Percentiles rank a stretch among this genome's conserved stretches.
These are phyloP conservation scores for Boletus rex-veris DNA, from an alignment of 768 basidiomycete species.

Conservation along the genomic window DNA sequence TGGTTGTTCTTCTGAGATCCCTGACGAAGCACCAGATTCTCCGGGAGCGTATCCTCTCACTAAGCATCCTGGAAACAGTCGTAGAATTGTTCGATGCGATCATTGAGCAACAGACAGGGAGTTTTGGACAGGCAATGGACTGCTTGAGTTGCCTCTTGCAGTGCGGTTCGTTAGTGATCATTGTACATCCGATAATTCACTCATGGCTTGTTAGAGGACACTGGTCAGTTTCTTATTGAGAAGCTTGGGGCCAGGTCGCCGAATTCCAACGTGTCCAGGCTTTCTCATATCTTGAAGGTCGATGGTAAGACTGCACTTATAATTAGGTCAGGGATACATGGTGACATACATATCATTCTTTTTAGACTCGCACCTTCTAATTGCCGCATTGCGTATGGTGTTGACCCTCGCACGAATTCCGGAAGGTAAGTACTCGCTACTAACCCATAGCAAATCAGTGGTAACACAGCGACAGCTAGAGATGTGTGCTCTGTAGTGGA, in stretches of 20 bases:
- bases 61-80: slow-evolving; percentile 8
- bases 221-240: neutral
- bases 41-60: slow-evolving; percentile 12
- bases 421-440: slow-evolving; percentile 5
- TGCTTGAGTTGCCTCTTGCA: slow-evolving; percentile 15
- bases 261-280: slow-evolving; percentile 1
- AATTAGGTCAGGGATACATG: neutral
- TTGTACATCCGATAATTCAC: neutral
- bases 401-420: slow-evolving; percentile 16
- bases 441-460: too few relatives aligned
- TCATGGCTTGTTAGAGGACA: slow-evolving; percentile 6
- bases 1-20: slow-evolving; percentile 18
- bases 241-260: slow-evolving; percentile 2
- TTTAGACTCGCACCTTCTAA: slow-evolving; percentile 11
- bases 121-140: slow-evolving; percentile 23
- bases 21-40: slow-evolving; percentile 15
- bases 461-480: neutral
- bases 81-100: slow-evolving; percentile 14
- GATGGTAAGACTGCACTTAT: slow-evolving; percentile 6
- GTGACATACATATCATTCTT: neutral
- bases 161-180: slow-evolving; percentile 11
- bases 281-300: slow-evolving; percentile 13
- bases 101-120: neutral
- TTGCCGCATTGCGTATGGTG: slow-evolving; percentile 18
- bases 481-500: slow-evolving; percentile 4